Base-by-base conservation (phyloP, 2,329 filamentous ascomycete species). In the Hypoxylon sp. region DNA sequence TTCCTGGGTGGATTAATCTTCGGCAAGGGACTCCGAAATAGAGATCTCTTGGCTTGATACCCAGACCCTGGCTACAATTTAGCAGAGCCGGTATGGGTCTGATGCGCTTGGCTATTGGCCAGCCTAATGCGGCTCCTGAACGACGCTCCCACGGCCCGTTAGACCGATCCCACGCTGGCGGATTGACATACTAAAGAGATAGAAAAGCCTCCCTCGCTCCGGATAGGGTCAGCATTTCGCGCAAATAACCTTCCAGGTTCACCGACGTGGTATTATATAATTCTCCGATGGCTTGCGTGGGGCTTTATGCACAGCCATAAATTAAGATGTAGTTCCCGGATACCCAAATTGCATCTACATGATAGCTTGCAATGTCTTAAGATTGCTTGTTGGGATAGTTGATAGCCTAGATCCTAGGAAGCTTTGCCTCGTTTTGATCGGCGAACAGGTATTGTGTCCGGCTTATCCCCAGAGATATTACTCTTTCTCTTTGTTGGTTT, bases 101-200 rank as follows among this genome's bases (percentile, higher is more conserved):
- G 56, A 48, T 48, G 11, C 23, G 51, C 46, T 58, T 60, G 17
- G 45, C 50, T 41, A 73, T 71, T 72, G 69, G 71, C 41, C 56
- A 65, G 57, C 57, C 48, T 43, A 51, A 65, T 61, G 65, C 65
- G 67, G 65, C 67, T 69, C 66, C 56, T 68, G 62, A 41, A 58
- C 49, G 61, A 72, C 74, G 74, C 74, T 73, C 72, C 69, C 66
- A 36, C 75, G 75, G 75, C 43, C 75, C 75, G 75, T 70, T 69
- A 62, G 68, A 62, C 75, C 75, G 75, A 71, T 63, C 58, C 53
- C 41, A 67, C 67, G 64, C 58, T 65, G 67, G 67, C 34, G 38
- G 48, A 52, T 48, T 63, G 52, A 43, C 51, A 53, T 60, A 46
- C 51, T 23, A 55, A 60, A 52, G 36, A 52, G 48, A 60, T n/a